Percentiles rank a stretch among this genome's conserved stretches.
Conservation (phyloP, 208 protist genomes). For the Tetramitus jugosus region DNA sequence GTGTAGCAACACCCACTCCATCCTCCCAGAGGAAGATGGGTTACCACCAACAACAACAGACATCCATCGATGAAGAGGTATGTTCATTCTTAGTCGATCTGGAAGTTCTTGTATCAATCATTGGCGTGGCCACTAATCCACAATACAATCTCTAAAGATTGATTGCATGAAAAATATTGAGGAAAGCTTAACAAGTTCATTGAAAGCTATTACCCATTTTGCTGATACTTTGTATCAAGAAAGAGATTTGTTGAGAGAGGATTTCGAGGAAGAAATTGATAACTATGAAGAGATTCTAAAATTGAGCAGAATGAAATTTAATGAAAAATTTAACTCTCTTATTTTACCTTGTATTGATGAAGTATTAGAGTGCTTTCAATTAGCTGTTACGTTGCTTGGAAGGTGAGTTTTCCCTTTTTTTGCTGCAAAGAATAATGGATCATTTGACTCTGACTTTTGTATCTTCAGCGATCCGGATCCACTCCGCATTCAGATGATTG, state of each 20-base stretch:
- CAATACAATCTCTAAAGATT: background rate
- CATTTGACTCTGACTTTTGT: background rate
- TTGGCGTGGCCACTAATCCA: too few species aligned
- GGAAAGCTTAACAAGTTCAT: background rate
- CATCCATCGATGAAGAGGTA: conserved; percentile 1
- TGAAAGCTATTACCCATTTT: background rate
- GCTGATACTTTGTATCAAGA: too few species aligned
- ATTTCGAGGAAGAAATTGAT: background rate
- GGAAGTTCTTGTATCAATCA: too few species aligned
- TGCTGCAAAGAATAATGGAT: background rate
- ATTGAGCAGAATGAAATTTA: too few species aligned
- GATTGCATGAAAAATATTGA: background rate
- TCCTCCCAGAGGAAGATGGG: too few species aligned
- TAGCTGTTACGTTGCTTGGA: background rate
- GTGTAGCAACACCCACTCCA: too few species aligned
- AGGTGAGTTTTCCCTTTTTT: too few species aligned
- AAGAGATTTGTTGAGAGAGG: background rate
- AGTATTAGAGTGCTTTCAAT: conserved; percentile 2
- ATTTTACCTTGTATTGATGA: background rate
- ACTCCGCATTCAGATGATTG: background rate
- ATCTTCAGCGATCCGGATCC: background rate
- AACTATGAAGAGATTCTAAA: too few species aligned
- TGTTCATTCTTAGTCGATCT: too few species aligned
- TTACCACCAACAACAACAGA: too few species aligned
- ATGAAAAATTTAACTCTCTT: background rate